Evolutionary conservation across 108 stramenopile genomes (phyloP).

Genomic region (Nitzschia palea): DNA sequence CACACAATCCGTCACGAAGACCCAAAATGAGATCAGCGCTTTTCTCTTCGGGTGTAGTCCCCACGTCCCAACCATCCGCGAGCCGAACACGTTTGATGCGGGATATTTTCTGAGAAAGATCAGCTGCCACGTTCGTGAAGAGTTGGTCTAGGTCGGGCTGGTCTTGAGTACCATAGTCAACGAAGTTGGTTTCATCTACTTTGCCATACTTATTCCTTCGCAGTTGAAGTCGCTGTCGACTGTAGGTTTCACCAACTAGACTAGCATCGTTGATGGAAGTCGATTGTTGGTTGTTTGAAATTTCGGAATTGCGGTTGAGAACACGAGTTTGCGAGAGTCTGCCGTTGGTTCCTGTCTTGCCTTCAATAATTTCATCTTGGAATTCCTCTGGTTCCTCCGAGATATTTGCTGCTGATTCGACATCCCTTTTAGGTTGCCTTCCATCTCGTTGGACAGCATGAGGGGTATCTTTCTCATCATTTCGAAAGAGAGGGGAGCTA

Average conservation of each 20-base stretch:
- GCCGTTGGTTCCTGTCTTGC: not conserved
- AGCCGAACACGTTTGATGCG: constrained; percentile 53
- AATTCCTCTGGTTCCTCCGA: not conserved
- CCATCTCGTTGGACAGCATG: too few species aligned
- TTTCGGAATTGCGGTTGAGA: too few species aligned
- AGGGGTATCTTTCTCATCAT: too few species aligned
- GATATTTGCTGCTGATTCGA: too few species aligned
- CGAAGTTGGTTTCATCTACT: constrained; percentile 21
- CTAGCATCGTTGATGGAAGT: not conserved
- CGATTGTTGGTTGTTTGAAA: too few species aligned
- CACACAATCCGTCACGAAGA: constrained; percentile 79
- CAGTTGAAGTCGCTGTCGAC: constrained; percentile 6
- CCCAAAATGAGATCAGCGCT: constrained; percentile 79
- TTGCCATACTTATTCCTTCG: constrained; percentile 20
- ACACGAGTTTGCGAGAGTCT: not conserved
- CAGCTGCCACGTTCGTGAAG: constrained; percentile 41
- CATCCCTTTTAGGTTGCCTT: too few species aligned
- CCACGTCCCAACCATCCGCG: constrained; percentile 81
- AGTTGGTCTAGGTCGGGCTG: constrained; percentile 50
- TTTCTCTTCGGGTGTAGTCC: constrained; percentile 77
- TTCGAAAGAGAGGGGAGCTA: too few species aligned
- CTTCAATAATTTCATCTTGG: not conserved
- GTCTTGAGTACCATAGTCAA: constrained; percentile 32
- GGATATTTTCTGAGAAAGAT: constrained; percentile 53
- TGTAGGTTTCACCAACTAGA: constrained; percentile 9